These are phyloP conservation scores for Penicillium waksmanii DNA, from an alignment of 495 filamentous ascomycete genomes.

Conservation along the genomic window DNA sequence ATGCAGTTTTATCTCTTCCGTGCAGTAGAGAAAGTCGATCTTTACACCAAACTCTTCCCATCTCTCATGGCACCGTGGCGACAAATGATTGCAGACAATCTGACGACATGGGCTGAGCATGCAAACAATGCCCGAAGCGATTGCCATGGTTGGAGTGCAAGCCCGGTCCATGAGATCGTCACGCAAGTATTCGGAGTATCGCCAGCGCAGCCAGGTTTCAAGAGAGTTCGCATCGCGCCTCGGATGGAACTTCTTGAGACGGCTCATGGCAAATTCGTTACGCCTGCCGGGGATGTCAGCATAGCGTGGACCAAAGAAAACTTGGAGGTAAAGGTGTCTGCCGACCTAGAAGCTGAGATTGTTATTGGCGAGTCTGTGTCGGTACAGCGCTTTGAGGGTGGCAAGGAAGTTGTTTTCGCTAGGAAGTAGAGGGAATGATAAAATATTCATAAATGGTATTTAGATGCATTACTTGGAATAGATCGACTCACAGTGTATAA, in stretches of 20 bases:
- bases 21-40: conserved; percentile 22
- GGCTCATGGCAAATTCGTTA: conserved; percentile 16
- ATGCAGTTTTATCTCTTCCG: conserved; percentile 34
- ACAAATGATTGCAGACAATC: conserved; percentile 25
- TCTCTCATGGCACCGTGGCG: conserved; percentile 26
- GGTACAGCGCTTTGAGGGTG: conserved; percentile 1
- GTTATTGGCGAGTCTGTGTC: conserved; percentile 9
- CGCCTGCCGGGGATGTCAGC: conserved; percentile 7
- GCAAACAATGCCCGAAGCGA: conserved; percentile 30
- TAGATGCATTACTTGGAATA: too few relatives aligned
- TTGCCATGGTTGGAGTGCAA: conserved; percentile 35
- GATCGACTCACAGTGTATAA: too few relatives aligned
- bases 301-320: conserved; percentile 15
- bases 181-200: conserved; percentile 25
- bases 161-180: conserved; percentile 31
- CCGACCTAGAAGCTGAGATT: conserved; percentile 14
- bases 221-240: conserved; percentile 26
- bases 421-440: not conserved
- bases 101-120: conserved; percentile 36
- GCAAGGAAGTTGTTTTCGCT: conserved; percentile 4
- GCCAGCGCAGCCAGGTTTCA: conserved; percentile 22
- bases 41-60: conserved; percentile 23
- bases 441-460: not conserved
- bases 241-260: conserved; percentile 12
- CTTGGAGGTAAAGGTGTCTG: conserved; percentile 12